Conservation (phyloP, 345 rosid genomes). For the Noccaea bulbosa region DNA sequence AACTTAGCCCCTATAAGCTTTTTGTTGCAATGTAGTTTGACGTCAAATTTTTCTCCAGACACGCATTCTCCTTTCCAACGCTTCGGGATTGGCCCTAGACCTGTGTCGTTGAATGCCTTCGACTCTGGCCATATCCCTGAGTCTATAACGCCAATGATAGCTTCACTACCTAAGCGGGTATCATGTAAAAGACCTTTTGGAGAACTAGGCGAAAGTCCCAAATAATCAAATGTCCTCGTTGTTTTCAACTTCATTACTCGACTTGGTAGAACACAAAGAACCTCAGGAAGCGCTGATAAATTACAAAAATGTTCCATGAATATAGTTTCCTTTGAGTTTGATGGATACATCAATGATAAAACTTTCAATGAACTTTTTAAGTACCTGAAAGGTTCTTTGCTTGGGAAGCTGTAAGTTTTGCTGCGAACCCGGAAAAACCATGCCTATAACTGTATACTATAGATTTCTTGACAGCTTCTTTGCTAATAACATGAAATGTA, state of each 20-base stretch:
- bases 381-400: constrained; percentile 51
- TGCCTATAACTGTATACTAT: constrained; percentile 54
- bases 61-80: constrained; percentile 67
- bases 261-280: constrained; percentile 57
- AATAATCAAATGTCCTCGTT: constrained; percentile 63
- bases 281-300: constrained; percentile 53
- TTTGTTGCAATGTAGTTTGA: constrained; percentile 48
- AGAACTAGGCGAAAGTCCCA: constrained; percentile 50
- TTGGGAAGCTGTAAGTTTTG: constrained; percentile 51
- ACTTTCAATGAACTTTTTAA: neutral
- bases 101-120: constrained; percentile 55
- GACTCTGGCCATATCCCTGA: constrained; percentile 79
- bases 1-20: constrained; percentile 63
- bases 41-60: constrained; percentile 55
- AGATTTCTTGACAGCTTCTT: constrained; percentile 47
- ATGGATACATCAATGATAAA: neutral
- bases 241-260: constrained; percentile 57
- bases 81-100: constrained; percentile 51
- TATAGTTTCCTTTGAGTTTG: constrained; percentile 15
- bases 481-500: constrained; percentile 37
- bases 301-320: neutral
- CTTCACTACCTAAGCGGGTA: constrained; percentile 57
- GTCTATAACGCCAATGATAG: constrained; percentile 67
- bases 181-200: constrained; percentile 44
- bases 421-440: constrained; percentile 63